Conservation (phyloP, 2,329 filamentous ascomycete species). For the Botrytis sinoallii region DNA sequence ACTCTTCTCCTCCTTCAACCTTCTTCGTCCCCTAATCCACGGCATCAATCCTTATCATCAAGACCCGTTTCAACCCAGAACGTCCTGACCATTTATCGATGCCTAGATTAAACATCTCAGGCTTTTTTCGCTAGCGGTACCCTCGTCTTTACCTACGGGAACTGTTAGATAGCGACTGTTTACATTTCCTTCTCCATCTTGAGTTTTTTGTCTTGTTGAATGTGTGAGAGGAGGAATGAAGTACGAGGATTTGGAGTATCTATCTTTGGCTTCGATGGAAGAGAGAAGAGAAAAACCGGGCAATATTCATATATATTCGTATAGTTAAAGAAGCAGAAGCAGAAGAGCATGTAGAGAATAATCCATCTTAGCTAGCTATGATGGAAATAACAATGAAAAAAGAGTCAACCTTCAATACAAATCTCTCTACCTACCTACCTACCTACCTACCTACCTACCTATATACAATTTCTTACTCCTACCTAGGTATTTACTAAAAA, state of each 20-base stretch:
- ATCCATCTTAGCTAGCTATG: too few relatives aligned
- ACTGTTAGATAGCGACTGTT: constrained; percentile 97
- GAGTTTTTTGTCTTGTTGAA: not conserved
- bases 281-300: too few relatives aligned
- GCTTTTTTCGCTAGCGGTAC: constrained; percentile 99
- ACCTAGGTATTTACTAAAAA: too few relatives aligned
- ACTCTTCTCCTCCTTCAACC: constrained; percentile 8
- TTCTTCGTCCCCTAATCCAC: constrained; percentile 41
- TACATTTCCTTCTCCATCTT: constrained; percentile 54
- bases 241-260: too few relatives aligned
- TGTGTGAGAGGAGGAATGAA: not conserved
- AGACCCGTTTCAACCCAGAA: constrained; percentile 66
- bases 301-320: too few relatives aligned
- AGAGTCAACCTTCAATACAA: too few relatives aligned
- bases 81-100: constrained; percentile 88
- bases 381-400: too few relatives aligned
- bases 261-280: not conserved
- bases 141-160: constrained; percentile 67
- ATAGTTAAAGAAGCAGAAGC: too few relatives aligned
- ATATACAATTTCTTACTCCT: too few relatives aligned
- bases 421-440: too few relatives aligned
- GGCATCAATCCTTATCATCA: constrained; percentile 96
- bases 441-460: too few relatives aligned
- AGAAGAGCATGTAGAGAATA: too few relatives aligned
- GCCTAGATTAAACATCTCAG: constrained; percentile 78